These are phyloP conservation scores for Erigeron philadelphicus DNA, from an alignment of 140 eudicot species.

Conservation along the genomic window DNA sequence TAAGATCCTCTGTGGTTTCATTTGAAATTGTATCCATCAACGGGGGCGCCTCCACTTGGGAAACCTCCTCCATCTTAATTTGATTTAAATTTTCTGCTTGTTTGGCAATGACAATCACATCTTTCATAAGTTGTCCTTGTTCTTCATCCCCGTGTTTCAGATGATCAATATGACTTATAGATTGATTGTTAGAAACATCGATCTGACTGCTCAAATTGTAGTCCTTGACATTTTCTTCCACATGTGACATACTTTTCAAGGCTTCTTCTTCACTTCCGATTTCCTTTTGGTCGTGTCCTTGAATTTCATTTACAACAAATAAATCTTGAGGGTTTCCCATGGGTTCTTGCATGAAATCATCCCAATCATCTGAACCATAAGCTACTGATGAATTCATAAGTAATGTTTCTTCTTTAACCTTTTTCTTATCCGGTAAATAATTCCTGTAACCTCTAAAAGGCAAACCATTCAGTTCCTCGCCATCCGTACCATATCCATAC, in stretches of 20 bases:
- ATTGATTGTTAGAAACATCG: slow-evolving; percentile 21
- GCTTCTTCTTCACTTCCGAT: slow-evolving; percentile 25
- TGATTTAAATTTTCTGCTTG: slow-evolving; percentile 34
- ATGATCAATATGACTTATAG: slow-evolving; percentile 9
- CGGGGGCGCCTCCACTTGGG: slow-evolving; percentile 26
- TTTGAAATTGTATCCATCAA: slow-evolving; percentile 18
- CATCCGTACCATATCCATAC: slow-evolving; percentile 64
- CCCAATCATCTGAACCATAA: slow-evolving; percentile 83
- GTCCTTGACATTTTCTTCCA: slow-evolving; percentile 28
- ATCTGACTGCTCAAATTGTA: slow-evolving; percentile 20
- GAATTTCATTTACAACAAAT: slow-evolving; percentile 35
- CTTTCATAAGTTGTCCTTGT: slow-evolving; percentile 17
- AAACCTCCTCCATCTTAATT: slow-evolving; percentile 29
- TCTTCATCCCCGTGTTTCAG: slow-evolving; percentile 21
- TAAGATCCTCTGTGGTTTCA: slow-evolving; percentile 20
- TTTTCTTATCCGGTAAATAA: slow-evolving; percentile 24
- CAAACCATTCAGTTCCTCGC: slow-evolving; percentile 36
- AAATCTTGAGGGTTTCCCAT: slow-evolving; percentile 36
- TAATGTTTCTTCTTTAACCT: slow-evolving; percentile 35
- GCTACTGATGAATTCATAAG: slow-evolving; percentile 61
- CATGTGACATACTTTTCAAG: slow-evolving; percentile 19
- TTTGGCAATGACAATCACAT: slow-evolving; percentile 25
- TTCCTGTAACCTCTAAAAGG: slow-evolving; percentile 22
- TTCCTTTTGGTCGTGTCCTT: slow-evolving; percentile 27
- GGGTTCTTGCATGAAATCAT: slow-evolving; percentile 62